Percentiles rank a stretch among this genome's conserved stretches.
Evolutionary conservation across 345 rosid genomes (phyloP).

Genomic region (Anacardium occidentale): DNA sequence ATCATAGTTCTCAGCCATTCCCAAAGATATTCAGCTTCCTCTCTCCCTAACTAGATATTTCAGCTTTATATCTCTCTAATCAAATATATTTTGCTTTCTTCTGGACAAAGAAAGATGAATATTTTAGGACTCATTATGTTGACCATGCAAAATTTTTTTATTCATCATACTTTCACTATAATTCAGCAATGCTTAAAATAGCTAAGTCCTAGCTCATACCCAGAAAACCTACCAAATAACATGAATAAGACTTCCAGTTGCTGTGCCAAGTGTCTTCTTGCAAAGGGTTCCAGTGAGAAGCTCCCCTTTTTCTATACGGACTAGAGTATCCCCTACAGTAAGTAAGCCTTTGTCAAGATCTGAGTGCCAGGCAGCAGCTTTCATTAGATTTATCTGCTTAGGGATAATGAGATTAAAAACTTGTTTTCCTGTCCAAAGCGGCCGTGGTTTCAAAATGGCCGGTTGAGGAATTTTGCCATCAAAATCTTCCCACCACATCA

Average conservation of each 20-base stretch:
- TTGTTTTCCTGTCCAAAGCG: constrained; percentile 99
- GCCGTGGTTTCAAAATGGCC: constrained; percentile 86
- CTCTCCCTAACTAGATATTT: too few species aligned
- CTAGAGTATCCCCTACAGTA: constrained; percentile 91
- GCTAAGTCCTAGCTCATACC: constrained; percentile 4
- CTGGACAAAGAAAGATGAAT: background rate
- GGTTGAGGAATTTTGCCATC: constrained; percentile 99
- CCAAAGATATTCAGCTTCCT: background rate
- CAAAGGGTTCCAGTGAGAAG: constrained; percentile 90
- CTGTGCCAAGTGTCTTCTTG: constrained; percentile 93
- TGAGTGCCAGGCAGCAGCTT: constrained; percentile 88
- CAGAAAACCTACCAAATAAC: constrained; percentile 70
- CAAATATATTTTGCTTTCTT: background rate
- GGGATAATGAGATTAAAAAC: constrained; percentile 97
- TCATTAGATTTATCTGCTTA: constrained; percentile 88
- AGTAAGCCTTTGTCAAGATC: constrained; percentile 76
- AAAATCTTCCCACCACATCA: constrained; percentile 99
- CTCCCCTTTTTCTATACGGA: constrained; percentile 93
- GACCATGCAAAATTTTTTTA: background rate
- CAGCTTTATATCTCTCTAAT: too few species aligned
- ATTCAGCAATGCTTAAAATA: background rate
- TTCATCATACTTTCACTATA: background rate
- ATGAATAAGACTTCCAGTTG: constrained; percentile 92
- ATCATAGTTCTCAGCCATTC: background rate
- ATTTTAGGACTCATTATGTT: background rate